These are phyloP conservation scores for Leucoagaricus sp. DNA, from an alignment of 1,284 basidiomycete species.

Conservation along the genomic window DNA sequence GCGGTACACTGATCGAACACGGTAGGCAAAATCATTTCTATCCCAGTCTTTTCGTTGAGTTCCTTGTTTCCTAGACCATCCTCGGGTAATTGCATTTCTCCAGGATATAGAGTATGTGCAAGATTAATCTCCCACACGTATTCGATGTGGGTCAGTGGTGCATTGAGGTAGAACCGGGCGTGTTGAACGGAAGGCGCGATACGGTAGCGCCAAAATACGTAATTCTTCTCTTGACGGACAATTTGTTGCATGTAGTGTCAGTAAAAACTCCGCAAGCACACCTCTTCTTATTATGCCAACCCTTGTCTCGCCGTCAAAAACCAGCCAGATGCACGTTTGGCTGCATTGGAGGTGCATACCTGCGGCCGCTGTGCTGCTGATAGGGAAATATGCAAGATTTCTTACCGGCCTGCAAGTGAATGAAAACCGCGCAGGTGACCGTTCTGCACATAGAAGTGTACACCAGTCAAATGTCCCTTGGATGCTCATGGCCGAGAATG, in stretches of 20 bases:
- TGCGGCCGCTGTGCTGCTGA: no score
- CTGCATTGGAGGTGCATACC: no score
- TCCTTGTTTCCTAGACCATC: constrained; percentile 19
- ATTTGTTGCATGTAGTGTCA: not conserved
- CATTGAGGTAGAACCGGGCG: constrained; percentile 32
- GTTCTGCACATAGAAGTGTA: no score
- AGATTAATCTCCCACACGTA: constrained; percentile 28
- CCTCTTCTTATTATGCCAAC: no score
- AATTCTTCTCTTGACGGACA: constrained; percentile 34
- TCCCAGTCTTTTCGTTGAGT: constrained; percentile 23
- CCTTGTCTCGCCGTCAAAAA: no score
- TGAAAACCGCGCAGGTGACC: no score
- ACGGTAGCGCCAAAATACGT: constrained; percentile 41
- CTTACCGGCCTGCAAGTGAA: no score
- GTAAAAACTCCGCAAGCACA: no score
- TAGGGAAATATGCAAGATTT: no score
- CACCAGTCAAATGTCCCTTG: no score
- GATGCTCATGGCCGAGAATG: no score
- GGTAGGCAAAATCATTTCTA: constrained; percentile 28
- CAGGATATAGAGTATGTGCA: constrained; percentile 21
- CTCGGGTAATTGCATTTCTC: constrained; percentile 23
- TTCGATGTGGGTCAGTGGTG: constrained; percentile 21
- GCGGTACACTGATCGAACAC: constrained; percentile 20
- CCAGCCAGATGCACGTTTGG: no score
- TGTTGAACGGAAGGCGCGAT: constrained; percentile 45